Percentiles rank a stretch among this genome's conserved stretches.
Evolutionary conservation across 257 asterid genomes (phyloP).

Genomic region (Avicennia marina): DNA sequence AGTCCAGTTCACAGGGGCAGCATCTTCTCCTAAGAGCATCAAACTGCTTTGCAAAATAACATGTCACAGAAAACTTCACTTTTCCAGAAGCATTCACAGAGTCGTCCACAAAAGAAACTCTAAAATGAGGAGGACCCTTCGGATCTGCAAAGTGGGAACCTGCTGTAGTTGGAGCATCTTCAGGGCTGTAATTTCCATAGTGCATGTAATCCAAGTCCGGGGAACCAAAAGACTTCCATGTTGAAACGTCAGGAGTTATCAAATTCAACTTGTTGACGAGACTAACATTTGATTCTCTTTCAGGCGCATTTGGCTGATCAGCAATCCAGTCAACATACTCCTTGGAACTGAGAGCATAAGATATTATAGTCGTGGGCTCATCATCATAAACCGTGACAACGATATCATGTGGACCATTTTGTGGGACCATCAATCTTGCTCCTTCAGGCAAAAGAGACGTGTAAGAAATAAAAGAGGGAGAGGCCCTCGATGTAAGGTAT

Average conservation of each 20-base stretch:
- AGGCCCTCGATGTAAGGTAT: constrained; percentile 26
- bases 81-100: constrained; percentile 42
- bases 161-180: constrained; percentile 38
- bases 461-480: constrained; percentile 50
- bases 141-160: constrained; percentile 41
- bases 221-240: constrained; percentile 69
- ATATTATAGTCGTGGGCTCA: constrained; percentile 86
- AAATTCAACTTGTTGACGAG: constrained; percentile 38
- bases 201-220: constrained; percentile 56
- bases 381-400: constrained; percentile 63
- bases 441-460: constrained; percentile 67
- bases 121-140: constrained; percentile 65
- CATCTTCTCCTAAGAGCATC: constrained; percentile 76
- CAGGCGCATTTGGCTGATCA: constrained; percentile 33
- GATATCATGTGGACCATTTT: constrained; percentile 39
- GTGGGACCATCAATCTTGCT: constrained; percentile 62
- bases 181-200: constrained; percentile 48
- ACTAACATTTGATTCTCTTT: constrained; percentile 29
- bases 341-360: constrained; percentile 67
- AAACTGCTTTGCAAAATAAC: constrained; percentile 78
- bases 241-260: constrained; percentile 42
- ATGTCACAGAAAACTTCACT: constrained; percentile 69
- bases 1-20: constrained; percentile 70
- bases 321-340: constrained; percentile 57
- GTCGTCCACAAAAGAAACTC: constrained; percentile 68